These are phyloP conservation scores for Peziza echinospora DNA, from an alignment of 495 filamentous ascomycete species.

Conservation along the genomic window DNA sequence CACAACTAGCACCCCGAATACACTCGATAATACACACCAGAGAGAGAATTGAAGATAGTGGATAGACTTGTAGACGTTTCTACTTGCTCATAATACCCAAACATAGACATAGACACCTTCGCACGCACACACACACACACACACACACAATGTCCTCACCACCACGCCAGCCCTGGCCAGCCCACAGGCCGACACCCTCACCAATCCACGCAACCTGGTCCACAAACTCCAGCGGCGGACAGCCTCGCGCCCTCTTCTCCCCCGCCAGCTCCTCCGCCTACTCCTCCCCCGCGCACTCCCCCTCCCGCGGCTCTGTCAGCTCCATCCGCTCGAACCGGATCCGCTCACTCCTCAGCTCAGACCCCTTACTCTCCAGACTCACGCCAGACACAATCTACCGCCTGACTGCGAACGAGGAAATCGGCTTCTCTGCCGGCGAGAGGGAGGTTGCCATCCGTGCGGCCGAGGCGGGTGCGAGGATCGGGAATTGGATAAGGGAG, in stretches of 20 bases:
- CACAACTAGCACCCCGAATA: too few species aligned
- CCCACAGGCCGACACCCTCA: neutral
- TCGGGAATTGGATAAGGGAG: slow-evolving; percentile 17
- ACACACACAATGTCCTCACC: too few species aligned
- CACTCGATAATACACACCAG: too few species aligned
- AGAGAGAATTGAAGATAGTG: too few species aligned
- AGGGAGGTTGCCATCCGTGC: slow-evolving; percentile 16
- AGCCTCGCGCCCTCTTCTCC: too few species aligned
- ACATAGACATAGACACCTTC: too few species aligned
- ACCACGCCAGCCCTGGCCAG: slow-evolving; percentile 1
- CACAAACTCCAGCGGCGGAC: slow-evolving; percentile 2
- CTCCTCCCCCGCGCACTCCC: slow-evolving; percentile 16
- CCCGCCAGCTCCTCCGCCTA: slow-evolving; percentile 11
- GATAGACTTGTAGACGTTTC: too few species aligned
- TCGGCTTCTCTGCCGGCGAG: slow-evolving; percentile 13
- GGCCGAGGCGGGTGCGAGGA: slow-evolving; percentile 15
- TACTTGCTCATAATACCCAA: too few species aligned
- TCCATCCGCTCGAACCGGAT: slow-evolving; percentile 11
- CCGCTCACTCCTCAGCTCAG: slow-evolving; percentile 13
- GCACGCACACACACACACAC: too few species aligned
- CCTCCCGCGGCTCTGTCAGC: slow-evolving; percentile 8
- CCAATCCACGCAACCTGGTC: slow-evolving; percentile 3
- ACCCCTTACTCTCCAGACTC: slow-evolving; percentile 12
- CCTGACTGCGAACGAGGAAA: slow-evolving; percentile 8
- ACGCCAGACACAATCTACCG: slow-evolving; percentile 13